phyloP scores from a whole-genome alignment of 257 asterid genomes.

The Solanum tarapatanum region DNA sequence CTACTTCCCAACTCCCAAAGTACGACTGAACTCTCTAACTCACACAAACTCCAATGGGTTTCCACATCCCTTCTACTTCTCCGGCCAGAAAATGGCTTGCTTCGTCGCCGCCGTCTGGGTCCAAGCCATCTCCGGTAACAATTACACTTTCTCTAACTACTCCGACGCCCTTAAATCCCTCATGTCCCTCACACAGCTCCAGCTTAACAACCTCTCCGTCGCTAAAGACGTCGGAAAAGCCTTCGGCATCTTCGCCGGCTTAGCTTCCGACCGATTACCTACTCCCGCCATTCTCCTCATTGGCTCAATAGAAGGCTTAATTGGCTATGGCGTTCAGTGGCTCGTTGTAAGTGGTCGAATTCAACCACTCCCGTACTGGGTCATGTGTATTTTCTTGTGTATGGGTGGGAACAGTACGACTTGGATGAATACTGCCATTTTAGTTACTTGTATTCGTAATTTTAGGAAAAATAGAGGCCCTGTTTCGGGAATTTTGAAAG shows the following conservation, averaged over 20 bases:
- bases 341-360: conserved; percentile 11
- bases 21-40: not conserved
- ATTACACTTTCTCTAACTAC: conserved; percentile 18
- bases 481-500: conserved; percentile 14
- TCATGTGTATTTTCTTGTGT: conserved; percentile 19
- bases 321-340: conserved; percentile 19
- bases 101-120: conserved; percentile 16
- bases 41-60: not conserved
- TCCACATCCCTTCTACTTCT: not conserved
- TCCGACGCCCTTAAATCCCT: conserved; percentile 11
- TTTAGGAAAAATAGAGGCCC: conserved; percentile 16
- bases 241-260: conserved; percentile 14
- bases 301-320: conserved; percentile 8
- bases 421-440: conserved; percentile 23
- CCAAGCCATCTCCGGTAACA: conserved; percentile 17
- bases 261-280: conserved; percentile 6
- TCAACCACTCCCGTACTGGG: conserved; percentile 16
- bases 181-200: conserved; percentile 17
- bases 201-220: conserved; percentile 16
- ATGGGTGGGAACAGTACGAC: conserved; percentile 30
- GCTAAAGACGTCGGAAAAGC: conserved; percentile 20
- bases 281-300: conserved; percentile 6
- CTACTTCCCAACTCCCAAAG: not conserved
- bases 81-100: conserved; percentile 16
- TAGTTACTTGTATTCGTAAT: conserved; percentile 22